Conservation (phyloP, 345 rosid genomes). For the Camelina hispida region DNA sequence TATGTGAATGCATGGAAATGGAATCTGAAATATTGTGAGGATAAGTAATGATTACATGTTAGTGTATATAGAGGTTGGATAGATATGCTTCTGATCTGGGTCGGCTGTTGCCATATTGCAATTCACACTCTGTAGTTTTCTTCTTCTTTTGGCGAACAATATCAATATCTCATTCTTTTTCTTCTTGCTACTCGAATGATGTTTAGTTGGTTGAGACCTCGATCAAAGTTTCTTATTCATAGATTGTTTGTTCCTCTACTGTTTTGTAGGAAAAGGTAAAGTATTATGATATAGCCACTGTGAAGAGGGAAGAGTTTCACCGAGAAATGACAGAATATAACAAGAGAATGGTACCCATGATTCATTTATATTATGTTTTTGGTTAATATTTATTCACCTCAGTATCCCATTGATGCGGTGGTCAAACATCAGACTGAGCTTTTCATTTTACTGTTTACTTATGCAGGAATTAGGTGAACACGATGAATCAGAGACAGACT, state of each 20-base stretch:
- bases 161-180: constrained; percentile 2
- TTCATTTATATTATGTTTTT: background rate
- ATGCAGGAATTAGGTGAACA: constrained; percentile 75
- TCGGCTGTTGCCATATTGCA: constrained; percentile 18
- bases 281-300: constrained; percentile 89
- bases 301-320: constrained; percentile 89
- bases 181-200: background rate
- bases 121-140: background rate
- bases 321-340: constrained; percentile 67
- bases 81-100: constrained; percentile 7
- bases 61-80: background rate
- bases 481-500: constrained; percentile 65
- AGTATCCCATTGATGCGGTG: constrained; percentile 14
- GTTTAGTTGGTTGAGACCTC: constrained; percentile 1
- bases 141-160: background rate
- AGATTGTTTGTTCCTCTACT: constrained; percentile 26
- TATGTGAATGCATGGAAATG: background rate
- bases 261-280: constrained; percentile 79
- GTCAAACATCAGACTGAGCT: constrained; percentile 11
- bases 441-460: constrained; percentile 21
- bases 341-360: constrained; percentile 62
- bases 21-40: constrained; percentile 7
- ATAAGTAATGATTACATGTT: constrained; percentile 12
- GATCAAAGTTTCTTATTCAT: constrained; percentile 17
- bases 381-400: constrained; percentile 3